These are phyloP conservation scores for Breviolum minutum DNA, from an alignment of 73 alveolate genomes.

Conservation along the genomic window DNA sequence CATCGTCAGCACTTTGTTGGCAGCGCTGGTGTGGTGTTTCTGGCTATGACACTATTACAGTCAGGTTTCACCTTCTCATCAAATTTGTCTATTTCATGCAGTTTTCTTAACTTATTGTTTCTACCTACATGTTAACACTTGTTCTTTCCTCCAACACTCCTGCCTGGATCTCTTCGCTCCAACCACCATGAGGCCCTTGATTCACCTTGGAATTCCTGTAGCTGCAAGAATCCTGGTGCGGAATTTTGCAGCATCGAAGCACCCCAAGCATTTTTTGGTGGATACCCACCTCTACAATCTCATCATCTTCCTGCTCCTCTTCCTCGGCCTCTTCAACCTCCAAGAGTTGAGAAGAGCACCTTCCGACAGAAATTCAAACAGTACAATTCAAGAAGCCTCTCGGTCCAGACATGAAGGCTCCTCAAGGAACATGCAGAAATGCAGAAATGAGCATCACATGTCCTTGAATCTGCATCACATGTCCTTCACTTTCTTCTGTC, in stretches of 20 bases:
- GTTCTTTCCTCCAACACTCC: background rate
- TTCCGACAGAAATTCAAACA: no score
- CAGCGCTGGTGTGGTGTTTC: no score
- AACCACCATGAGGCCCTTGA: background rate
- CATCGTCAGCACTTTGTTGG: no score
- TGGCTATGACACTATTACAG: no score
- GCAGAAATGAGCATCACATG: background rate
- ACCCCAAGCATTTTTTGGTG: no score
- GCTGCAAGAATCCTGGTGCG: background rate
- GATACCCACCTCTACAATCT: slow-evolving; percentile 8
- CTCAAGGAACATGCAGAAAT: background rate
- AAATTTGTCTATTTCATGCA: no score
- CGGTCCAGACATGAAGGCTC: background rate
- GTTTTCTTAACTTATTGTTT: background rate
- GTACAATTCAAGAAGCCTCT: background rate
- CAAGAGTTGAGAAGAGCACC: background rate
- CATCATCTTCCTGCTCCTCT: slow-evolving; percentile 20
- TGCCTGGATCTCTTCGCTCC: slow-evolving; percentile 39
- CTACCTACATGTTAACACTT: background rate
- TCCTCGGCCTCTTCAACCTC: slow-evolving; percentile 39
- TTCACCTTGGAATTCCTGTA: background rate
- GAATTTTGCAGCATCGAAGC: no score
- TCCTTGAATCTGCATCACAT: background rate
- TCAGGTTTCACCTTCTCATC: no score
- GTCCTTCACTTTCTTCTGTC: slow-evolving; percentile 7